These are phyloP conservation scores for Tylopilus sp. DNA, from an alignment of 1,284 basidiomycete genomes.

Conservation along the genomic window DNA sequence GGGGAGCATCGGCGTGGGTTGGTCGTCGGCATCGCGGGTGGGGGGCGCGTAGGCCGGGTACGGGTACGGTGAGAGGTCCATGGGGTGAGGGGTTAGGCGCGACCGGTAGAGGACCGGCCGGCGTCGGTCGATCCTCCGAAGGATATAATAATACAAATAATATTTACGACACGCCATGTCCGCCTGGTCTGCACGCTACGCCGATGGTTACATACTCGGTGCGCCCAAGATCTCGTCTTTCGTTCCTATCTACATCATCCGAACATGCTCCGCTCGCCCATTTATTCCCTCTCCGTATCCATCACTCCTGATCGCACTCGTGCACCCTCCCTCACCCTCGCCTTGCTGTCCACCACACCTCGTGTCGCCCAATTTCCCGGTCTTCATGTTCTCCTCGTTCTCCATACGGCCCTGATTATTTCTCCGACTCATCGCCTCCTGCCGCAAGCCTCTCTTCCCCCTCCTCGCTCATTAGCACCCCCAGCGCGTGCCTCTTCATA, in stretches of 20 bases:
- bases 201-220: slow-evolving; percentile 29
- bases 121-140: too few relatives aligned
- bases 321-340: slow-evolving; percentile 35
- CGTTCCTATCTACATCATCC: slow-evolving; percentile 26
- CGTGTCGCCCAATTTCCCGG: slow-evolving; percentile 39
- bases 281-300: slow-evolving; percentile 30
- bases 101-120: too few relatives aligned
- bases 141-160: too few relatives aligned
- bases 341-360: slow-evolving; percentile 42
- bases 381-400: slow-evolving; percentile 48
- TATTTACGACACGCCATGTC: too few relatives aligned
- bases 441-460: slow-evolving; percentile 34
- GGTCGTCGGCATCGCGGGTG: slow-evolving; percentile 33
- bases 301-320: slow-evolving; percentile 34
- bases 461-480: slow-evolving; percentile 32
- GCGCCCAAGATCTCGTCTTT: slow-evolving; percentile 25
- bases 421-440: slow-evolving; percentile 40
- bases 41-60: slow-evolving; percentile 33
- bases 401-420: slow-evolving; percentile 41
- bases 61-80: too few relatives aligned
- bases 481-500: slow-evolving; percentile 41
- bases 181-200: slow-evolving; percentile 15
- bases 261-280: slow-evolving; percentile 29
- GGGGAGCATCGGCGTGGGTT: slow-evolving; percentile 45
- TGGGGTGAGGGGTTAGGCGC: too few relatives aligned